Conservation (phyloP, 306 rosid genomes). For the Malus orientalis region DNA sequence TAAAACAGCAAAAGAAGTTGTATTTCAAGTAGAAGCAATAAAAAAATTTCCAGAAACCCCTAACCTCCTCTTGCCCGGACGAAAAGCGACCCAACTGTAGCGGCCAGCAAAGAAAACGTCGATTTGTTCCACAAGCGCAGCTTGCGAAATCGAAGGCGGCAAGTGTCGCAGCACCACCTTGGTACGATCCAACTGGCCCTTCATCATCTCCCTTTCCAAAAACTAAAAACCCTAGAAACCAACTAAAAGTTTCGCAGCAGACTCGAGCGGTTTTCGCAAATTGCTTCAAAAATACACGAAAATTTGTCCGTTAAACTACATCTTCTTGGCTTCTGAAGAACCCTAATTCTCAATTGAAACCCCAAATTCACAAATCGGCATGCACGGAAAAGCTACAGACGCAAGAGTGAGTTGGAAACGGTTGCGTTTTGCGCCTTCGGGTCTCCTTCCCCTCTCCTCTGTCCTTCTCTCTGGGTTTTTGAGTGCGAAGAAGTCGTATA, state of each 20-base stretch:
- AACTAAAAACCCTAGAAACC: slow-evolving; percentile 25
- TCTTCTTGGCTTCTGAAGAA: slow-evolving; percentile 22
- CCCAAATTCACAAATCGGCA: slow-evolving; percentile 21
- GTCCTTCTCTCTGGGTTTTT: neutral
- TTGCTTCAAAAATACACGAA: neutral
- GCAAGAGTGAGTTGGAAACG: neutral
- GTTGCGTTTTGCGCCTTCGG: neutral
- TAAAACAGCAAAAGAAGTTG: neutral
- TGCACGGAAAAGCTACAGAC: neutral
- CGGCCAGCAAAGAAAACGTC: slow-evolving; percentile 48
- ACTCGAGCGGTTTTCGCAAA: neutral
- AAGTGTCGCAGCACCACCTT: slow-evolving; percentile 77
- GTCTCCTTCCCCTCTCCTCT: neutral
- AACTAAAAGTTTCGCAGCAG: neutral
- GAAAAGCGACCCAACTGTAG: slow-evolving; percentile 56
- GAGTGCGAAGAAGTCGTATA: neutral
- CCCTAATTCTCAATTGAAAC: slow-evolving; percentile 41
- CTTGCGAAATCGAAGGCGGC: slow-evolving; percentile 54
- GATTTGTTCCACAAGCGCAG: slow-evolving; percentile 38
- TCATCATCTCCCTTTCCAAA: slow-evolving; percentile 20
- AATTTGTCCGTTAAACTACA: slow-evolving; percentile 27
- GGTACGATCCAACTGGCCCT: slow-evolving; percentile 54
- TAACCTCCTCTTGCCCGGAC: slow-evolving; percentile 47
- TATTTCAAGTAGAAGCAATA: neutral
- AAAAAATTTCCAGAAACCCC: neutral